phyloP scores from a whole-genome alignment of 208 protist species.

The Wallacemonas sp. region DNA sequence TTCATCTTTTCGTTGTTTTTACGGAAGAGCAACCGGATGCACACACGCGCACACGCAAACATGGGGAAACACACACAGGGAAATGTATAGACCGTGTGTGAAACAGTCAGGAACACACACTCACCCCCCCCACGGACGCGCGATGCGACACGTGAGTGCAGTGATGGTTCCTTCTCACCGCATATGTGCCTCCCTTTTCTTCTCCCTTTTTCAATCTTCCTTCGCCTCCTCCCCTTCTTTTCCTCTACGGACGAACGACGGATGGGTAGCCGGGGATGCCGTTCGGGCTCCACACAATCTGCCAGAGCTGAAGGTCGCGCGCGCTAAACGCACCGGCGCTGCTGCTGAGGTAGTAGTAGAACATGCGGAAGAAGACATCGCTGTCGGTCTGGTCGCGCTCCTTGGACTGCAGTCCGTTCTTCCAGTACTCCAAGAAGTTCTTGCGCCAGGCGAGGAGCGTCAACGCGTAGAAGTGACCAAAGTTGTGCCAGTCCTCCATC shows the following conservation, averaged over 20 bases:
- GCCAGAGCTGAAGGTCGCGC: conserved; percentile 63
- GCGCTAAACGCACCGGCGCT: conserved; percentile 51
- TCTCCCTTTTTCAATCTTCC: too few relatives aligned
- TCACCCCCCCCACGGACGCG: too few relatives aligned
- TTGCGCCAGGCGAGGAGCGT: conserved; percentile 60
- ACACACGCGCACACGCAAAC: too few relatives aligned
- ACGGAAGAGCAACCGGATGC: too few relatives aligned
- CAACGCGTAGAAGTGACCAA: conserved; percentile 56
- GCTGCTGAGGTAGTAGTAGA: conserved; percentile 73
- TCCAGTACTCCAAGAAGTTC: conserved; percentile 51
- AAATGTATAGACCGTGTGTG: too few relatives aligned
- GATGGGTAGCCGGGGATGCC: conserved; percentile 41
- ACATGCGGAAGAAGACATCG: conserved; percentile 62
- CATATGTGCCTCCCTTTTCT: too few relatives aligned
- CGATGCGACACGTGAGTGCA: too few relatives aligned
- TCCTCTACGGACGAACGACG: conserved; percentile 19
- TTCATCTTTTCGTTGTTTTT: too few relatives aligned
- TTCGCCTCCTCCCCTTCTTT: conserved; percentile 8
- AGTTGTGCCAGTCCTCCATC: conserved; percentile 69
- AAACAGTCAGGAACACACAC: too few relatives aligned
- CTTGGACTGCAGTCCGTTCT: conserved; percentile 15
- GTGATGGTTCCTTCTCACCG: too few relatives aligned
- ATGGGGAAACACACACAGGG: too few relatives aligned
- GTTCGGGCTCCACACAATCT: conserved; percentile 54
- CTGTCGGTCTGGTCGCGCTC: conserved; percentile 16